Percentiles rank a stretch among this genome's conserved stretches.
Conservation (phyloP, 179 eudicot genomes). For the Silene noctiflora region DNA sequence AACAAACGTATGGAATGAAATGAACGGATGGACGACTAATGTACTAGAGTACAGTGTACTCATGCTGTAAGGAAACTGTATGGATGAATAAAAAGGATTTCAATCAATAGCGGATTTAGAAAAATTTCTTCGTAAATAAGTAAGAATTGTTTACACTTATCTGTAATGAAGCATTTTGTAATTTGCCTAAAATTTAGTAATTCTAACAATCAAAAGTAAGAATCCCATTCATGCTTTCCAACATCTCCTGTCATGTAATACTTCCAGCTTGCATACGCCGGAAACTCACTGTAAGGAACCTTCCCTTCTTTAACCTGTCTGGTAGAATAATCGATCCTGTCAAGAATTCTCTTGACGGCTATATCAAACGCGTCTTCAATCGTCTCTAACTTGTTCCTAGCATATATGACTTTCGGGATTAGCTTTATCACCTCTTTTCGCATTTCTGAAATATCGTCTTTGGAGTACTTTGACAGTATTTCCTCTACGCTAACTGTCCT, state of each 20-base stretch:
- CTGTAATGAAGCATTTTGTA: no score
- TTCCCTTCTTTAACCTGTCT: slow-evolving; percentile 25
- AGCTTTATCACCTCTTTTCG: slow-evolving; percentile 22
- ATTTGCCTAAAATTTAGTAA: no score
- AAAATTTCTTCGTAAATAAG: no score
- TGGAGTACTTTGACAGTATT: slow-evolving; percentile 18
- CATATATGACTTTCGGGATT: slow-evolving; percentile 29
- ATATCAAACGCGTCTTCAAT: slow-evolving; percentile 37
- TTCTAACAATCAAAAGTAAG: slow-evolving; percentile 8
- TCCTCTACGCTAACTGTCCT: slow-evolving; percentile 31
- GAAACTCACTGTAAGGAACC: slow-evolving; percentile 19
- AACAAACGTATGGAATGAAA: no score
- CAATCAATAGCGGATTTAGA: no score
- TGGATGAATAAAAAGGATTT: no score
- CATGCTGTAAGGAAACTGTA: no score
- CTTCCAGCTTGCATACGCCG: slow-evolving; percentile 23
- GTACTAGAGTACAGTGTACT: no score
- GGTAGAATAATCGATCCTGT: slow-evolving; percentile 16
- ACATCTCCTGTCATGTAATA: slow-evolving; percentile 23
- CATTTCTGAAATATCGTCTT: slow-evolving; percentile 20
- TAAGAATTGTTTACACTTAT: no score
- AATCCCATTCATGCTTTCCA: slow-evolving; percentile 30
- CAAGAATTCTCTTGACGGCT: slow-evolving; percentile 18
- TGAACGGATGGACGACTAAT: no score
- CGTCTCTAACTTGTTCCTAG: slow-evolving; percentile 18